A percentile compares a stretch with the other conserved stretches of the same genome.
These are phyloP conservation scores for Colletotrichum sp. DNA, from an alignment of 2,329 filamentous ascomycete genomes.

Conservation along the genomic window DNA sequence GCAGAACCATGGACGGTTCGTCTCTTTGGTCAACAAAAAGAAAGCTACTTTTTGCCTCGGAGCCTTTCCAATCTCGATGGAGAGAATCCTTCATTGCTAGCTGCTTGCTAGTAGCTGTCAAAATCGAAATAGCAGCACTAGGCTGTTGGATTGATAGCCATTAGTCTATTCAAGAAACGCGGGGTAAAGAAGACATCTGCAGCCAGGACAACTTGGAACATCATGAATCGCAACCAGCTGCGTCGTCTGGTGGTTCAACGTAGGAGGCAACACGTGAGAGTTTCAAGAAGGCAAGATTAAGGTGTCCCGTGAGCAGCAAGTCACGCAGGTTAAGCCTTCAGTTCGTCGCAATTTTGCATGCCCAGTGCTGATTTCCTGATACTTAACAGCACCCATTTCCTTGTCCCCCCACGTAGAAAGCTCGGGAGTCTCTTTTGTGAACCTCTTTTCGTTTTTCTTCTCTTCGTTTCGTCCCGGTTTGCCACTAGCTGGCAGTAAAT, in stretches of 20 bases:
- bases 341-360: slow-evolving; percentile 5
- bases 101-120: neutral
- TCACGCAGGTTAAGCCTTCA: neutral
- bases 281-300: slow-evolving; percentile 8
- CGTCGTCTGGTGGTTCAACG: neutral
- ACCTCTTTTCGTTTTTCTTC: neutral
- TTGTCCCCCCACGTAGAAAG: neutral
- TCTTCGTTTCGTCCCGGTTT: neutral
- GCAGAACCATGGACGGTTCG: neutral
- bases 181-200: neutral
- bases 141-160: too few relatives aligned
- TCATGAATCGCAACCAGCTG: neutral
- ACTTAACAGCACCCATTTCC: slow-evolving; percentile 3
- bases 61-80: neutral
- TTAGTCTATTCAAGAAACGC: neutral
- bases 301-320: slow-evolving; percentile 5
- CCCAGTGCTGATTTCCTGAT: neutral
- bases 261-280: neutral
- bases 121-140: neutral
- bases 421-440: neutral
- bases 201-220: neutral
- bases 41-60: neutral
- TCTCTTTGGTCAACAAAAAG: neutral
- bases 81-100: neutral
- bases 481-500: neutral